These are phyloP conservation scores for Nakazawaea wickerhamii DNA, from an alignment of 805 yeast species.

Conservation along the genomic window DNA sequence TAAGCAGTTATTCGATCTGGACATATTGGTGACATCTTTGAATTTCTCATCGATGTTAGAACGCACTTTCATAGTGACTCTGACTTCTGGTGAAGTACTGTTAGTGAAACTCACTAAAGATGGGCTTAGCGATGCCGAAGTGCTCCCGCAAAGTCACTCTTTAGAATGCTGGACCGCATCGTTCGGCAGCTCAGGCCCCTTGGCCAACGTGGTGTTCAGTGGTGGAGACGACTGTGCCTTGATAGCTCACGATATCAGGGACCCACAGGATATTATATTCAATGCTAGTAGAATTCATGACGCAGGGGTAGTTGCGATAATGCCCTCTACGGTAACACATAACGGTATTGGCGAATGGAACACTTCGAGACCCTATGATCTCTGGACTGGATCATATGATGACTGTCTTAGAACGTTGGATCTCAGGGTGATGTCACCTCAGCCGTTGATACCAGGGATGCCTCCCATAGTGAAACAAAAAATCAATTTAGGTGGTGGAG, in stretches of 20 bases:
- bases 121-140: slow-evolving; percentile 14
- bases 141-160: slow-evolving; percentile 44
- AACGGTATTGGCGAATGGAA: slow-evolving; percentile 36
- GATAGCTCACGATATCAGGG: slow-evolving; percentile 65
- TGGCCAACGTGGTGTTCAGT: slow-evolving; percentile 57
- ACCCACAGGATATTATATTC: slow-evolving; percentile 28
- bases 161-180: slow-evolving; percentile 89
- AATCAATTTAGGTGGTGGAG: slow-evolving; percentile 81
- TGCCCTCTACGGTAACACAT: slow-evolving; percentile 42
- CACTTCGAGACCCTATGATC: slow-evolving; percentile 30
- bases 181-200: slow-evolving; percentile 51
- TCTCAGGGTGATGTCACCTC: slow-evolving; percentile 45
- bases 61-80: slow-evolving; percentile 44
- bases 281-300: slow-evolving; percentile 56
- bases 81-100: slow-evolving; percentile 62
- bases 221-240: slow-evolving; percentile 89
- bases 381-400: slow-evolving; percentile 93
- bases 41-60: slow-evolving; percentile 44
- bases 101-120: slow-evolving; percentile 29
- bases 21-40: slow-evolving; percentile 57
- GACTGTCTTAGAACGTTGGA: slow-evolving; percentile 70
- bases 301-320: slow-evolving; percentile 87
- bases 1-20: slow-evolving; percentile 42
- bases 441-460: slow-evolving; percentile 38
- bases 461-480: slow-evolving; percentile 43